phyloP scores from a whole-genome alignment of 208 protist genomes.

The Acanthamoeba royreba region DNA sequence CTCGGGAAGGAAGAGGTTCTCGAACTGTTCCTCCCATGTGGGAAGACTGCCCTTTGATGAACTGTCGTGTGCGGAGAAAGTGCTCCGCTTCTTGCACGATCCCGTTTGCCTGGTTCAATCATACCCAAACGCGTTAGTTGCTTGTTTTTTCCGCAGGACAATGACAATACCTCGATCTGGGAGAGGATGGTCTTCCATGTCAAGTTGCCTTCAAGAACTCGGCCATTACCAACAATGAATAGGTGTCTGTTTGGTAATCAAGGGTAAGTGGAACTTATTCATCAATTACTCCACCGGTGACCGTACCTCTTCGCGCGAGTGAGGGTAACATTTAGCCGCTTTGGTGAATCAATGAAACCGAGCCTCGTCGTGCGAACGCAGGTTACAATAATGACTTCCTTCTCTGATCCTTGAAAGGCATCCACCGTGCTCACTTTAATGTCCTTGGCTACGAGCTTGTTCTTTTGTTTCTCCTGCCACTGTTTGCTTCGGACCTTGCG shows the following conservation, averaged over 20 bases:
- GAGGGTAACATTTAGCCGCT: slow-evolving; percentile 79
- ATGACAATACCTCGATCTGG: not conserved
- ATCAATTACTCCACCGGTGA: not conserved
- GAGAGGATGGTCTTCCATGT: slow-evolving; percentile 57
- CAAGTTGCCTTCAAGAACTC: slow-evolving; percentile 34
- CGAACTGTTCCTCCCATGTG: not conserved
- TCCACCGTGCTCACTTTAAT: slow-evolving; percentile 77
- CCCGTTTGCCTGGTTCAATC: not conserved
- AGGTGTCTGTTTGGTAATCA: slow-evolving; percentile 45
- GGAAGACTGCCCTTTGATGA: not conserved
- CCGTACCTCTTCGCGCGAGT: slow-evolving; percentile 67
- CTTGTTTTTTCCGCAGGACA: too few species aligned
- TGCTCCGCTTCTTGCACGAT: not conserved
- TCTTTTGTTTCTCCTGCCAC: slow-evolving; percentile 43
- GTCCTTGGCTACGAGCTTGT: slow-evolving; percentile 25
- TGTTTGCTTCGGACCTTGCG: not conserved
- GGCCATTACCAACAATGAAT: slow-evolving; percentile 61
- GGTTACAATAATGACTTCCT: slow-evolving; percentile 75
- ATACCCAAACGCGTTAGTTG: not conserved
- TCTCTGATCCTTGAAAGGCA: slow-evolving; percentile 81
- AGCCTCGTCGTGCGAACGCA: slow-evolving; percentile 64
- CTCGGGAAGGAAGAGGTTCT: not conserved
- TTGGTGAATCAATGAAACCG: slow-evolving; percentile 76
- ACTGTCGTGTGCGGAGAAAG: not conserved
- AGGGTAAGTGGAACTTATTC: not conserved